A percentile compares a stretch with the other conserved stretches of the same genome.
These are phyloP conservation scores for Phytophthora sp. DNA, from an alignment of 352 stramenopile species.

Conservation along the genomic window DNA sequence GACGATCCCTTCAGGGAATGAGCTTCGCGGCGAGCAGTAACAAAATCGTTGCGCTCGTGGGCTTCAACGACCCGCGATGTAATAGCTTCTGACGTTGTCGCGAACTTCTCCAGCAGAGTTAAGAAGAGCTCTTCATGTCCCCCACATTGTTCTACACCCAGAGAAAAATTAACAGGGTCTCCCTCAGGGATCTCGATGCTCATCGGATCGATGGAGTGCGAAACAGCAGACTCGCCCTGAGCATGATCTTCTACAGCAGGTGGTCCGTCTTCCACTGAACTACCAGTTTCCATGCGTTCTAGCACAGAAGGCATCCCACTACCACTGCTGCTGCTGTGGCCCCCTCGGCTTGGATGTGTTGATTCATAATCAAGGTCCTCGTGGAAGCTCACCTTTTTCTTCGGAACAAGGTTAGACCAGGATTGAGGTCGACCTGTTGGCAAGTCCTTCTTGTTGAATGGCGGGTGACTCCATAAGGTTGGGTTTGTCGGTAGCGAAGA, in stretches of 20 bases:
- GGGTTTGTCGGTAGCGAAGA: conserved; percentile 42
- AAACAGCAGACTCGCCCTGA: neutral
- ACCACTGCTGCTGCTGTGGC: conserved; percentile 15
- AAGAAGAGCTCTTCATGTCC: conserved; percentile 75
- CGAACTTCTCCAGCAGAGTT: conserved; percentile 80
- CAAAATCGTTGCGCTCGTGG: conserved; percentile 49
- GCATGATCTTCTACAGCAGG: too few relatives aligned
- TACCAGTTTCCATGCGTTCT: conserved; percentile 33
- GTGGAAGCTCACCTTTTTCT: conserved; percentile 42
- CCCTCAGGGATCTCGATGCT: conserved; percentile 72
- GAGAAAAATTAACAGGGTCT: conserved; percentile 74
- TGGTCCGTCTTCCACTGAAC: conserved; percentile 15
- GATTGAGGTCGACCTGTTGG: conserved; percentile 7
- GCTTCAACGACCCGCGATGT: conserved; percentile 55
- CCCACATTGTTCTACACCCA: conserved; percentile 78
- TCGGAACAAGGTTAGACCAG: conserved; percentile 19
- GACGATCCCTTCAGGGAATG: conserved; percentile 84
- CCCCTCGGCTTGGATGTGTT: conserved; percentile 12
- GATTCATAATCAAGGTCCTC: conserved; percentile 22
- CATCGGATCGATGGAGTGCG: conserved; percentile 27
- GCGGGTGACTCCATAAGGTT: conserved; percentile 59
- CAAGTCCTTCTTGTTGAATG: conserved; percentile 43
- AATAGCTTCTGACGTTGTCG: conserved; percentile 41
- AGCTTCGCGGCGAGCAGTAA: conserved; percentile 58
- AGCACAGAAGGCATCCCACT: conserved; percentile 29